Percentiles rank a stretch among this genome's conserved stretches.
phyloP scores from a whole-genome alignment of 2,329 filamentous ascomycete genomes.

The Alternaria dauci region DNA sequence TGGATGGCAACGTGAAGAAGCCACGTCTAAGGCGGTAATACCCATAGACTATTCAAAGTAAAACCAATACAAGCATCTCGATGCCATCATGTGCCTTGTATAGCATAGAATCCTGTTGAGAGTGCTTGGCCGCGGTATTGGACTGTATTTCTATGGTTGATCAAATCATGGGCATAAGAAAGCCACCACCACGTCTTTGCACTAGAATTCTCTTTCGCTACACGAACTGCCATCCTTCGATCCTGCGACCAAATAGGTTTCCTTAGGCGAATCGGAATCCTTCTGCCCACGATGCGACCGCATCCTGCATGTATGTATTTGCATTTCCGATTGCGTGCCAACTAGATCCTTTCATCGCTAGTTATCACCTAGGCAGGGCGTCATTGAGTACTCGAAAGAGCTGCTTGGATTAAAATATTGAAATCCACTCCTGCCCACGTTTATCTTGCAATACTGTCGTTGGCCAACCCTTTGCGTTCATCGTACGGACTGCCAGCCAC shows the following conservation, averaged over 20 bases:
- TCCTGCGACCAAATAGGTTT: neutral
- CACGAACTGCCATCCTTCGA: neutral
- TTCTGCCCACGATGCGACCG: neutral
- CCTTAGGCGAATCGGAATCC: neutral
- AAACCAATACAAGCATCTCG: conserved; percentile 15
- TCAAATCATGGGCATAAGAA: neutral
- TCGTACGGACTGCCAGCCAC: neutral
- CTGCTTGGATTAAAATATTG: neutral
- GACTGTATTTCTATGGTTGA: neutral
- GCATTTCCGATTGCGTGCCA: neutral
- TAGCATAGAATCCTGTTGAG: neutral
- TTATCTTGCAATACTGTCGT: neutral
- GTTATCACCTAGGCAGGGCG: neutral
- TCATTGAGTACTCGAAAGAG: neutral
- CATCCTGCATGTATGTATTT: neutral
- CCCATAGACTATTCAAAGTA: conserved; percentile 7
- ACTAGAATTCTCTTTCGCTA: neutral
- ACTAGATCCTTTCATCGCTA: neutral
- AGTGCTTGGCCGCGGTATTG: neutral
- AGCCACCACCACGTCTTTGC: neutral
- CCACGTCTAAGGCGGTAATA: conserved; percentile 1
- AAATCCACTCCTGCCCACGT: neutral
- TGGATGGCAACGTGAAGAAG: conserved; percentile 5
- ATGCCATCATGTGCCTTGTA: neutral
- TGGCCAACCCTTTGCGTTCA: neutral